Evolutionary conservation across 2,329 filamentous ascomycete species (phyloP).

Genomic region (Scytalidium sp.): DNA sequence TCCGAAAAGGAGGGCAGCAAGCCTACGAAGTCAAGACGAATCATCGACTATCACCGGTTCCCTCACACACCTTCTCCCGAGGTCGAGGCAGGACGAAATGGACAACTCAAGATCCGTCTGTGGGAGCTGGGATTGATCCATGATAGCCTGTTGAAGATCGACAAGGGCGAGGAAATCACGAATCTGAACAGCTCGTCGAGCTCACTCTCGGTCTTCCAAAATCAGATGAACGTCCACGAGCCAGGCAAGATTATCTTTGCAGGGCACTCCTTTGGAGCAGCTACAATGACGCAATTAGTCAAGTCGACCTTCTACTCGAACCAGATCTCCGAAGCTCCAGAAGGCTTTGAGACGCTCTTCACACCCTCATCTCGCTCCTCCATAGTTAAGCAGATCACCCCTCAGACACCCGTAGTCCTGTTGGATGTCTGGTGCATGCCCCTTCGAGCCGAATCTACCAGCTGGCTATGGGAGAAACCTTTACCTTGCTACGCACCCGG

Average conservation of each 20-base stretch:
- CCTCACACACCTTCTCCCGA: slow-evolving; percentile 63
- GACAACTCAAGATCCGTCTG: slow-evolving; percentile 69
- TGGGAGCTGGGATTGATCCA: slow-evolving; percentile 77
- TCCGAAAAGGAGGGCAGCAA: slow-evolving; percentile 28
- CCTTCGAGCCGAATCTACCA: slow-evolving; percentile 58
- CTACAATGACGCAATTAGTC: slow-evolving; percentile 71
- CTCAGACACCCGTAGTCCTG: slow-evolving; percentile 62
- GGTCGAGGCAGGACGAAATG: slow-evolving; percentile 64
- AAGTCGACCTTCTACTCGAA: slow-evolving; percentile 72
- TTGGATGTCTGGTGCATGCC: slow-evolving; percentile 83
- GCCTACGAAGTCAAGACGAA: slow-evolving; percentile 25
- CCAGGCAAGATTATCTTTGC: slow-evolving; percentile 73
- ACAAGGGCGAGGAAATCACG: slow-evolving; percentile 46
- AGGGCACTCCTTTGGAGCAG: slow-evolving; percentile 79
- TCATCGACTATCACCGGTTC: slow-evolving; percentile 43
- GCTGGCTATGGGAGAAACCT: slow-evolving; percentile 67
- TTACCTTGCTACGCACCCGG: slow-evolving; percentile 62
- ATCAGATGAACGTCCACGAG: slow-evolving; percentile 62
- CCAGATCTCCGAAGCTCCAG: slow-evolving; percentile 38
- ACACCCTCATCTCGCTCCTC: slow-evolving; percentile 50
- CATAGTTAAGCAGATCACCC: slow-evolving; percentile 65
- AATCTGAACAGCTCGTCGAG: slow-evolving; percentile 51
- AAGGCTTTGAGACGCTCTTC: slow-evolving; percentile 57
- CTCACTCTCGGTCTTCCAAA: slow-evolving; percentile 56
- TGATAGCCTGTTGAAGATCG: slow-evolving; percentile 64